Evolutionary conservation across 345 rosid species (phyloP).

Genomic region (Lumnitzera racemosa): DNA sequence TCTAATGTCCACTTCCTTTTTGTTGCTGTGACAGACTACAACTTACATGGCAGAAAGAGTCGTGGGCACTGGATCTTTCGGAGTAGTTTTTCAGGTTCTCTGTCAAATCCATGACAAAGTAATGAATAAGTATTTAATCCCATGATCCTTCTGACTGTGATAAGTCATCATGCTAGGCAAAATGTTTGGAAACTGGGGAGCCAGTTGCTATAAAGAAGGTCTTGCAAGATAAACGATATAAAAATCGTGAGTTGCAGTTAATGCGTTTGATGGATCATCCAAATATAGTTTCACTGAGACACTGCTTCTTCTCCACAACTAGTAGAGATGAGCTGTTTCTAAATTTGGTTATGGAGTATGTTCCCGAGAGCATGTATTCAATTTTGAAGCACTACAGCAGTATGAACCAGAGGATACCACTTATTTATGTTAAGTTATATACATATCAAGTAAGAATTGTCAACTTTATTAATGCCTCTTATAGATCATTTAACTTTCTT

Average conservation of each 20-base stretch:
- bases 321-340: slow-evolving; percentile 52
- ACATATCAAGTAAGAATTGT: slow-evolving; percentile 38
- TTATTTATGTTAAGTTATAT: slow-evolving; percentile 53
- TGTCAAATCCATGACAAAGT: background rate
- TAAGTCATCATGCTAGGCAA: slow-evolving; percentile 27
- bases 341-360: slow-evolving; percentile 50
- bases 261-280: slow-evolving; percentile 59
- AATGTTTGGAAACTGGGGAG: slow-evolving; percentile 55
- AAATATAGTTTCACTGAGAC: slow-evolving; percentile 46
- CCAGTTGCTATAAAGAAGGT: slow-evolving; percentile 57
- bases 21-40: slow-evolving; percentile 46
- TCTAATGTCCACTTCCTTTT: background rate
- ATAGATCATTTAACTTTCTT: background rate
- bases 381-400: slow-evolving; percentile 43
- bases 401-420: slow-evolving; percentile 48
- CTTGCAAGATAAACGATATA: slow-evolving; percentile 49
- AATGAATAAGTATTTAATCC: background rate
- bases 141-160: background rate
- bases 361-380: slow-evolving; percentile 52
- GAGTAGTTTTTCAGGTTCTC: slow-evolving; percentile 74
- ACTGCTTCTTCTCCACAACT: slow-evolving; percentile 55
- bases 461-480: background rate
- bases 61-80: slow-evolving; percentile 88
- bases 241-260: slow-evolving; percentile 56
- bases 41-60: slow-evolving; percentile 88